phyloP scores from a whole-genome alignment of 352 stramenopile genomes.

The Elongisporangium prolatum region DNA sequence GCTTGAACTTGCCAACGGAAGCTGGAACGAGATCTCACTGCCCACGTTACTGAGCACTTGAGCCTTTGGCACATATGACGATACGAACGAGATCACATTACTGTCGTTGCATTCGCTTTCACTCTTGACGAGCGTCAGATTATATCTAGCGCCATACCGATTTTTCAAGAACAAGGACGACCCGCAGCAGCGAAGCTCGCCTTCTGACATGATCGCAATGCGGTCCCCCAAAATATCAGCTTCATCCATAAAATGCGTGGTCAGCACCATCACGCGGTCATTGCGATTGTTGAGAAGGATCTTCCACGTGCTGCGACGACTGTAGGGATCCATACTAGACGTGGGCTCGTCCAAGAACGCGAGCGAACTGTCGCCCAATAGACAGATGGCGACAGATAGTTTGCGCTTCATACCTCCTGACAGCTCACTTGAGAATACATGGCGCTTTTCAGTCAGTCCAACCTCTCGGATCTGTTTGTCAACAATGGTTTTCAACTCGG shows the following conservation, averaged over 20 bases:
- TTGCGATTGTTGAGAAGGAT: conserved; percentile 46
- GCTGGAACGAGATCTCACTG: conserved; percentile 62
- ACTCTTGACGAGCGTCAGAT: conserved; percentile 59
- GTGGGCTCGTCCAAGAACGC: conserved; percentile 90
- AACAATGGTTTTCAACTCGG: conserved; percentile 27
- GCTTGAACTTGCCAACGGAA: conserved; percentile 41
- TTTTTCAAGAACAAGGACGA: conserved; percentile 84
- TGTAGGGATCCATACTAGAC: conserved; percentile 93
- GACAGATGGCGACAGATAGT: conserved; percentile 81
- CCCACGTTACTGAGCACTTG: conserved; percentile 63
- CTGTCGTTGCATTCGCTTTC: conserved; percentile 23
- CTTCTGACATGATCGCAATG: conserved; percentile 79
- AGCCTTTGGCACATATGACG: conserved; percentile 26
- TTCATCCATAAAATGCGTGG: conserved; percentile 95
- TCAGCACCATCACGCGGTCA: conserved; percentile 77
- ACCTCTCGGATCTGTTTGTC: conserved; percentile 44
- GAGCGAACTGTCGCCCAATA: conserved; percentile 77
- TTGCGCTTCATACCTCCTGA: conserved; percentile 89
- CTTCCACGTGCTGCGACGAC: conserved; percentile 89
- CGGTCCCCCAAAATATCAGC: conserved; percentile 82
- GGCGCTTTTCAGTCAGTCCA: conserved; percentile 48
- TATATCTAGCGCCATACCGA: conserved; percentile 63
- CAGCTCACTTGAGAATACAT: conserved; percentile 39
- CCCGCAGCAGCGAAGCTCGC: conserved; percentile 42
- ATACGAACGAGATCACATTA: conserved; percentile 35